These are phyloP conservation scores for Diaporthe citri DNA, from an alignment of 2,329 filamentous ascomycete genomes.

Conservation along the genomic window DNA sequence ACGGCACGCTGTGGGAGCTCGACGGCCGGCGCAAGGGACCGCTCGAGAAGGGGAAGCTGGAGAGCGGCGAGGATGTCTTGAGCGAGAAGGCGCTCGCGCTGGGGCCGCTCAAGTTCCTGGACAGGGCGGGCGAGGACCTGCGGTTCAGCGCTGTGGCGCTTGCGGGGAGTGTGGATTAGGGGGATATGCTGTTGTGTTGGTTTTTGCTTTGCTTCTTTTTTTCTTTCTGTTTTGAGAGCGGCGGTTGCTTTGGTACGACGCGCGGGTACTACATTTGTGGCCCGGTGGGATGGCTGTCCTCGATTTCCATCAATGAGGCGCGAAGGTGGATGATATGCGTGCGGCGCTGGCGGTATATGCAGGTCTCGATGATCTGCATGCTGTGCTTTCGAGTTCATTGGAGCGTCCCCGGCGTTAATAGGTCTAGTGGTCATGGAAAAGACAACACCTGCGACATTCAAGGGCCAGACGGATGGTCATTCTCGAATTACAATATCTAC, in stretches of 20 bases:
- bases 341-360: slow-evolving; percentile 12
- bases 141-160: slow-evolving; percentile 71
- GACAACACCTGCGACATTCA: not conserved
- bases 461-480: not conserved
- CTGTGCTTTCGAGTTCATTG: not conserved
- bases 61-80: slow-evolving; percentile 75
- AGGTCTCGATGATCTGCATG: not conserved
- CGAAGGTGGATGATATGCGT: not conserved
- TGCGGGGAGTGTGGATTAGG: slow-evolving; percentile 63
- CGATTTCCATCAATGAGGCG: slow-evolving; percentile 19
- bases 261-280: not conserved
- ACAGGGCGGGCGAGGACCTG: slow-evolving; percentile 67
- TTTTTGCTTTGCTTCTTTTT: not conserved
- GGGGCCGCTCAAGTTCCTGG: slow-evolving; percentile 71
- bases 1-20: slow-evolving; percentile 74
- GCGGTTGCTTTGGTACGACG: not conserved
- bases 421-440: not conserved
- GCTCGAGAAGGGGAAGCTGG: slow-evolving; percentile 67
- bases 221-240: not conserved
- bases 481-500: not conserved
- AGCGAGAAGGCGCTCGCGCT: slow-evolving; percentile 80
- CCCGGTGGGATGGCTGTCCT: not conserved
- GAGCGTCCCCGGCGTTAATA: slow-evolving; percentile 16
- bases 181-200: not conserved
- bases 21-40: slow-evolving; percentile 71